Conservation (phyloP, 2,329 filamentous ascomycete genomes). For the Fusarium mexicanum region DNA sequence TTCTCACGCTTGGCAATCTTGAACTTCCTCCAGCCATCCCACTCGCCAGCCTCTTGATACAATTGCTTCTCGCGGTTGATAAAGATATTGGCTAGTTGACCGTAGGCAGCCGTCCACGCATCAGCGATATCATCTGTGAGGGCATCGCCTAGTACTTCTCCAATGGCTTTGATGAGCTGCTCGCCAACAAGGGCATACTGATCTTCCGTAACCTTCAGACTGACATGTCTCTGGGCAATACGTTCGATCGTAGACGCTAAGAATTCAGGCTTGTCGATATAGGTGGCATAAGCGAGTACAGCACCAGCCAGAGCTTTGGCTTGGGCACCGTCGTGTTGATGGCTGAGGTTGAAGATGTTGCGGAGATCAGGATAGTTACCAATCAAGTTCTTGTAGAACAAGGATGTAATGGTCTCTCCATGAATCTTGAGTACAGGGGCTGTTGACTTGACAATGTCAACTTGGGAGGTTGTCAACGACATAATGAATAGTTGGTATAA, state of each 20-base stretch:
- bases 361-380: constrained; percentile 69
- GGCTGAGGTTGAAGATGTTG: constrained; percentile 68
- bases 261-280: neutral
- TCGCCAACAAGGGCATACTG: constrained; percentile 11
- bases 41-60: constrained; percentile 63
- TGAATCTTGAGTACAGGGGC: constrained; percentile 53
- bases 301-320: constrained; percentile 38
- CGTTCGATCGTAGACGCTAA: constrained; percentile 53
- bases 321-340: constrained; percentile 39
- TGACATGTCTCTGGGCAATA: constrained; percentile 41
- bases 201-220: neutral
- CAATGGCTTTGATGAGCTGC: constrained; percentile 70
- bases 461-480: neutral
- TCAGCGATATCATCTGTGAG: constrained; percentile 57
- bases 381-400: constrained; percentile 75
- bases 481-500: neutral
- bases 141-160: constrained; percentile 68
- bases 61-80: constrained; percentile 69
- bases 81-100: constrained; percentile 50
- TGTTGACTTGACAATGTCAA: constrained; percentile 13
- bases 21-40: constrained; percentile 74
- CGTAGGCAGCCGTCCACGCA: neutral
- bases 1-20: constrained; percentile 67
- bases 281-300: constrained; percentile 57
- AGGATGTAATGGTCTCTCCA: constrained; percentile 70